Percentiles rank a stretch among this genome's conserved stretches.
phyloP scores from a whole-genome alignment of 2,329 filamentous ascomycete species.

The Fusarium odoratissimum region DNA sequence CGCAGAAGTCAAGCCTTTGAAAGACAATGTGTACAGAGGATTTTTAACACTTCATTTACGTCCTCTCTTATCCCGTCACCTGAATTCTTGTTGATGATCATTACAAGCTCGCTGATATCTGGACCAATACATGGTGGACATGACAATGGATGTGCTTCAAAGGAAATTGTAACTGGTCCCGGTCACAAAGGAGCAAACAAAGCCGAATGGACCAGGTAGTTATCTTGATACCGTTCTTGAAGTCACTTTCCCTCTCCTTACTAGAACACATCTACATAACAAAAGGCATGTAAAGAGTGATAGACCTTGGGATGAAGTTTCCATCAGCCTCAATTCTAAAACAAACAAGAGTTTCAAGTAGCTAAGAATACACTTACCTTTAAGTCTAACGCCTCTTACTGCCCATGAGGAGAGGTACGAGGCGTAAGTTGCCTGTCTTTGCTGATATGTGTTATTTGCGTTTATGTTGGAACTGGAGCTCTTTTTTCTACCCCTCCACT shows the following conservation, averaged over 20 bases:
- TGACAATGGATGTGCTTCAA: neutral
- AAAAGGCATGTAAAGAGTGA: neutral
- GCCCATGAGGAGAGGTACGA: accelerated
- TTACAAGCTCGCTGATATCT: neutral
- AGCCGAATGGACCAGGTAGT: accelerated
- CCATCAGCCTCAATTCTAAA: neutral
- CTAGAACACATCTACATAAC: neutral
- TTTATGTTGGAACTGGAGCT: neutral
- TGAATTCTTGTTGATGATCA: too few species aligned
- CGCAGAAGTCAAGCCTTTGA: too few species aligned
- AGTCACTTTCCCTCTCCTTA: neutral
- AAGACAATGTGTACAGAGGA: too few species aligned
- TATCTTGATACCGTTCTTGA: too few species aligned
- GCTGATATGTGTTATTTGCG: neutral
- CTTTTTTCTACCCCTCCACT: neutral
- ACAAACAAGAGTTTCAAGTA: neutral
- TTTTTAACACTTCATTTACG: too few species aligned
- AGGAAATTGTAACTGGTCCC: neutral
- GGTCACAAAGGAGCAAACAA: neutral
- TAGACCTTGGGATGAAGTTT: accelerated
- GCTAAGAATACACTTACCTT: neutral
- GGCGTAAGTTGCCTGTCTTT: accelerated
- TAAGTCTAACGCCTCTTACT: neutral
- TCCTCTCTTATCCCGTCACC: too few species aligned
- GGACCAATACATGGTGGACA: neutral